A percentile compares a stretch with the other conserved stretches of the same genome.
phyloP scores from a whole-genome alignment of 225 moss, liverwort and hornwort genomes.

The Bryum argenteum region DNA sequence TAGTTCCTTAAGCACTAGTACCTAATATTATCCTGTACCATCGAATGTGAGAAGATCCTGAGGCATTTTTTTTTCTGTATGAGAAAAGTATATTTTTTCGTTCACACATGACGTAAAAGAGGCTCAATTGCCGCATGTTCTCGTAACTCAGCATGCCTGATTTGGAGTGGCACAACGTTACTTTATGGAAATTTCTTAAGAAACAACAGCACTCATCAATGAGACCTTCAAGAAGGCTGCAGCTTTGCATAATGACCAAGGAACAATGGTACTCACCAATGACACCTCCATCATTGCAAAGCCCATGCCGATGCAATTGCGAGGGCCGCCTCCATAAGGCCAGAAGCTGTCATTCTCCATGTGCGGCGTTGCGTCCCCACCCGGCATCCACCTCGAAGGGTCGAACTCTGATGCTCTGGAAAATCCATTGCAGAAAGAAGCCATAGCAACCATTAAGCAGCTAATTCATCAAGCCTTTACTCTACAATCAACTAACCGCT shows the following conservation, averaged over 20 bases:
- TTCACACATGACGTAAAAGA: no score
- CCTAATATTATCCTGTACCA: no score
- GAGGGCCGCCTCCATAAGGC: slow-evolving; percentile 84
- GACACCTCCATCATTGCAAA: slow-evolving; percentile 88
- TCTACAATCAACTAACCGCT: neutral
- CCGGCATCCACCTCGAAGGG: slow-evolving; percentile 80
- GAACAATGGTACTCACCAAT: slow-evolving; percentile 40
- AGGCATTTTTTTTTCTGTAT: no score
- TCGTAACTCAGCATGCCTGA: no score
- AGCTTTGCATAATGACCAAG: neutral
- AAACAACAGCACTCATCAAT: no score
- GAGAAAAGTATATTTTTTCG: no score
- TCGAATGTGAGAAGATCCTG: no score
- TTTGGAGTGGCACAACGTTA: no score
- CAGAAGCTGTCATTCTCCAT: slow-evolving; percentile 77
- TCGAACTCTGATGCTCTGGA: slow-evolving; percentile 67
- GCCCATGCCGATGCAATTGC: slow-evolving; percentile 84
- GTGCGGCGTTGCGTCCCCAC: slow-evolving; percentile 64
- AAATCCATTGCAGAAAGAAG: slow-evolving; percentile 8
- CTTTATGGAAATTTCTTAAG: no score
- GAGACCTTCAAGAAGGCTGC: neutral
- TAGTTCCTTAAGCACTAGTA: no score
- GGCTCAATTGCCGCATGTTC: no score
- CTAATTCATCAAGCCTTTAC: neutral
- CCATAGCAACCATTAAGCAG: neutral